phyloP scores from a whole-genome alignment of 2,329 filamentous ascomycete genomes.

The Chaetomium strumarium region DNA sequence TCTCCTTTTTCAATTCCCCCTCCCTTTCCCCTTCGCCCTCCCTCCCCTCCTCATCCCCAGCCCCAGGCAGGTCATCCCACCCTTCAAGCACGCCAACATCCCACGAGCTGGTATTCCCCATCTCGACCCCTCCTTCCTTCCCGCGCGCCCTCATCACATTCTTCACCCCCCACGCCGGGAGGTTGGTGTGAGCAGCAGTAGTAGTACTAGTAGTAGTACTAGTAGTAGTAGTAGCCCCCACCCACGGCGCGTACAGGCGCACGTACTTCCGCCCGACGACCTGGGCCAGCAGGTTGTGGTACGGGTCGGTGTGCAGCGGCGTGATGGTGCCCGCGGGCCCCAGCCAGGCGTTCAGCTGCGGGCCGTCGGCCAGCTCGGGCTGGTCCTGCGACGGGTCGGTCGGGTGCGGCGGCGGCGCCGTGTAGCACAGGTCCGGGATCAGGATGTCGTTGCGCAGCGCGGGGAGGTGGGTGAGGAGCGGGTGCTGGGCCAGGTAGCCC shows the following conservation, averaged over 20 bases:
- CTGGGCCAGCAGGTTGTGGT: constrained; percentile 87
- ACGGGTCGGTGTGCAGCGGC: constrained; percentile 87
- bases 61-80: constrained; percentile 38
- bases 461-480: constrained; percentile 79
- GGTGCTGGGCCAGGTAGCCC: constrained; percentile 88
- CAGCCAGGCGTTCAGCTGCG: constrained; percentile 86
- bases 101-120: constrained; percentile 81
- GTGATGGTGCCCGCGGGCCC: constrained; percentile 84
- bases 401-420: constrained; percentile 54
- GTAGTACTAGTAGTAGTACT: no score
- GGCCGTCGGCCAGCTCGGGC: constrained; percentile 38
- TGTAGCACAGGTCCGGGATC: constrained; percentile 81
- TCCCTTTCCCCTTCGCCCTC: constrained; percentile 12
- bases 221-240: no score
- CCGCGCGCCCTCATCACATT: constrained; percentile 59
- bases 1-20: constrained; percentile 14
- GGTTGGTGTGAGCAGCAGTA: no score
- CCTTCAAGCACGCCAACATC: constrained; percentile 69
- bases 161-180: no score
- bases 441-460: constrained; percentile 66
- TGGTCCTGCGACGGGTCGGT: constrained; percentile 32
- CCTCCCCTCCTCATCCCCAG: constrained; percentile 12
- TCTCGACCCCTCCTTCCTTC: constrained; percentile 68
- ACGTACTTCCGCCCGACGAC: constrained; percentile 89
- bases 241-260: constrained; percentile 70